A percentile compares a stretch with the other conserved stretches of the same genome.
phyloP scores from a whole-genome alignment of 331 rosid species.

The Malus hybrid region DNA sequence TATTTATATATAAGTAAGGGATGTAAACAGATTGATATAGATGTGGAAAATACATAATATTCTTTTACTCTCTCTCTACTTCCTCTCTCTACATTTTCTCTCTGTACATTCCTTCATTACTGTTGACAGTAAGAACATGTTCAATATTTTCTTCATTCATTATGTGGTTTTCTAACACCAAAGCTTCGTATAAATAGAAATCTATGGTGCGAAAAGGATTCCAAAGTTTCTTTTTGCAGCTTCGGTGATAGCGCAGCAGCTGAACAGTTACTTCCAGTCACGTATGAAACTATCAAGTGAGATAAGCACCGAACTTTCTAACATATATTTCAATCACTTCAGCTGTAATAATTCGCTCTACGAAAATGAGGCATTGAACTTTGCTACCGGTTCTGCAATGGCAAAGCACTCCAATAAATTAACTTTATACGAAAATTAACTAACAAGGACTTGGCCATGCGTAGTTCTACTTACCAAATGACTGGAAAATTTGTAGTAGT shows the following conservation, averaged over 20 bases:
- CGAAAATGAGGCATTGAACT: slow-evolving; percentile 68
- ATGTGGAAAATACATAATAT: too few relatives aligned
- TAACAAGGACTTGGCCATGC: background rate
- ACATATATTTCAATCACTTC: slow-evolving; percentile 69
- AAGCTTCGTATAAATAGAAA: background rate
- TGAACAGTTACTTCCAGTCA: slow-evolving; percentile 69
- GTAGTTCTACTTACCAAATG: slow-evolving; percentile 52
- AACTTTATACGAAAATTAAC: background rate
- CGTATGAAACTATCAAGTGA: slow-evolving; percentile 61
- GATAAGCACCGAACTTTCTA: slow-evolving; percentile 46
- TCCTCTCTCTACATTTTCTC: too few relatives aligned
- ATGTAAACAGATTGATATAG: too few relatives aligned
- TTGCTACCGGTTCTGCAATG: slow-evolving; percentile 47
- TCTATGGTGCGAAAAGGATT: slow-evolving; percentile 36
- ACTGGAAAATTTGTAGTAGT: slow-evolving; percentile 63
- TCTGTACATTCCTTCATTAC: too few relatives aligned
- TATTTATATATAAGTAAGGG: too few relatives aligned
- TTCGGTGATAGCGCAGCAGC: slow-evolving; percentile 53
- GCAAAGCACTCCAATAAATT: slow-evolving; percentile 12
- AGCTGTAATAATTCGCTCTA: slow-evolving; percentile 69
- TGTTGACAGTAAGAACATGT: too few relatives aligned
- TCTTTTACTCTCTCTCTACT: too few relatives aligned
- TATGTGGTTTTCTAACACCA: slow-evolving; percentile 17
- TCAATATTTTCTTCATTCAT: slow-evolving; percentile 13
- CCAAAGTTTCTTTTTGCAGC: slow-evolving; percentile 68